phyloP scores from a whole-genome alignment of 1,139 yeast genomes.

The Kurtzmaniella quercitrusa region DNA sequence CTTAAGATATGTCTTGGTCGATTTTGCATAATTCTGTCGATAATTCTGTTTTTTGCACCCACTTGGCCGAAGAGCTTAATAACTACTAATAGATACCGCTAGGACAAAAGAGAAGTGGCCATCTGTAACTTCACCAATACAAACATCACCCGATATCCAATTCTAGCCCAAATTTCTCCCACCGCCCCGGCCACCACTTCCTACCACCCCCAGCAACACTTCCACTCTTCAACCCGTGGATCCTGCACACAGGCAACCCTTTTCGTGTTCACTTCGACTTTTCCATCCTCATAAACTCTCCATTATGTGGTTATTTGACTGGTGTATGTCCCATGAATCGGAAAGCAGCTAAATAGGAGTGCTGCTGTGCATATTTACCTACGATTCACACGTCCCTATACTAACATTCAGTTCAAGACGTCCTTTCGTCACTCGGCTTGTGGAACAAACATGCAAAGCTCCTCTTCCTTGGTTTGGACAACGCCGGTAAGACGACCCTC shows the following conservation, averaged over 20 bases:
- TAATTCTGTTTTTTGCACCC: too few relatives aligned
- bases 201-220: too few relatives aligned
- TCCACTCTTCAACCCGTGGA: too few relatives aligned
- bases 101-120: too few relatives aligned
- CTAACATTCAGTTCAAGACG: slow-evolving; percentile 69
- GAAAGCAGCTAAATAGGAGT: neutral
- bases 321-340: slow-evolving; percentile 32
- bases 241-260: neutral
- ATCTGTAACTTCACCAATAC: too few relatives aligned
- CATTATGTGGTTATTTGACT: slow-evolving; percentile 39
- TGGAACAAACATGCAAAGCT: slow-evolving; percentile 98
- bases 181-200: too few relatives aligned
- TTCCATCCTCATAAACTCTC: neutral
- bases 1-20: too few relatives aligned
- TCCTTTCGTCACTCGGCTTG: slow-evolving; percentile 87
- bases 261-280: slow-evolving; percentile 2
- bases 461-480: slow-evolving; percentile 91
- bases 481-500: slow-evolving; percentile 97
- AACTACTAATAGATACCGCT: too few relatives aligned
- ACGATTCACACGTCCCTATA: slow-evolving; percentile 6
- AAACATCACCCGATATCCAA: too few relatives aligned
- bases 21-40: too few relatives aligned
- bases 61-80: too few relatives aligned
- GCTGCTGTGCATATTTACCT: neutral
- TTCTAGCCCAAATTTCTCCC: too few relatives aligned